Evolutionary conservation across 768 basidiomycete species (phyloP).

Genomic region (Russula sp.): DNA sequence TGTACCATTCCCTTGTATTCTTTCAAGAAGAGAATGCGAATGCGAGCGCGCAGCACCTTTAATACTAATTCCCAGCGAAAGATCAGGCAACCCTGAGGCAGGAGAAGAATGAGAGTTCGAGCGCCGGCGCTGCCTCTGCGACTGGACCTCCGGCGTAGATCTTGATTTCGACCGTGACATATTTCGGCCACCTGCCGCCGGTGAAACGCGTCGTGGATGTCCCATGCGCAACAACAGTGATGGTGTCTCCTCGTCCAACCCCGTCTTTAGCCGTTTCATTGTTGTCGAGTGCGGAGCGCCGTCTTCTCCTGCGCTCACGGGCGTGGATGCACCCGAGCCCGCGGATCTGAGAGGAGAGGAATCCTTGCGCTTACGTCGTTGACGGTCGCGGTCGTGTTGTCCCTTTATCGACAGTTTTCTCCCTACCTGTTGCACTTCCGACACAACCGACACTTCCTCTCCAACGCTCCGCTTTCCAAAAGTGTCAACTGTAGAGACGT

Average conservation of each 20-base stretch:
- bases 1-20: conserved; percentile 24
- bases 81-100: neutral
- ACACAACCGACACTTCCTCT: neutral
- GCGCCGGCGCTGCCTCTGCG: neutral
- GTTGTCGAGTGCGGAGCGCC: neutral
- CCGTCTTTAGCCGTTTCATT: conserved; percentile 17
- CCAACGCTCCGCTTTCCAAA: conserved; percentile 7
- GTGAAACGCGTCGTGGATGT: neutral
- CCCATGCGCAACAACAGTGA: conserved; percentile 24
- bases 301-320: conserved; percentile 3
- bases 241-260: conserved; percentile 15
- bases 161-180: conserved; percentile 1
- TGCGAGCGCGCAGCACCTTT: conserved; percentile 27
- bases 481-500: neutral
- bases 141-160: neutral
- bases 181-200: neutral
- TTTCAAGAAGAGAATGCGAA: conserved; percentile 23
- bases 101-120: neutral
- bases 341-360: neutral
- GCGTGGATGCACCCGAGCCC: conserved; percentile 5
- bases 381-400: conserved; percentile 12
- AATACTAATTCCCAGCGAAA: conserved; percentile 22
- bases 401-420: conserved; percentile 21
- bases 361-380: conserved; percentile 15
- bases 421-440: neutral